Evolutionary conservation across 805 yeast genomes (phyloP), one percentile per base, ranked within the genome.

Genomic region (Yarrowia phangngaensis): DNA sequence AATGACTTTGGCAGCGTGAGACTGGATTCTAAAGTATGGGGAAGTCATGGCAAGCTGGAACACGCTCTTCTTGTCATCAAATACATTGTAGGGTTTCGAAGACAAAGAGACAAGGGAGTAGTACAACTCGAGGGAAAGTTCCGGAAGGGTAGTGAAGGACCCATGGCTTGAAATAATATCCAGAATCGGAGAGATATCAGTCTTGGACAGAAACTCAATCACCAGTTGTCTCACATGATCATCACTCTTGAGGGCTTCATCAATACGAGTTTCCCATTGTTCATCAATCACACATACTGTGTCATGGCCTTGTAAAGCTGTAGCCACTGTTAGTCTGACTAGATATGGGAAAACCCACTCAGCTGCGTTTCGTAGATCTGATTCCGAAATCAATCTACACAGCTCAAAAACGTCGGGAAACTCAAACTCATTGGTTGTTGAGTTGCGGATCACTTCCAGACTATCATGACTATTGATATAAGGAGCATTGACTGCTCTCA

Each of bases 261-360:
- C 86, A 19, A 84, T 57, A 57, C 90, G 71, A 0, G 75, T 65
- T 3, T 70, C 66, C 95, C 95, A 87, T 45, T 82, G 81, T 53
- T 81, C 82, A 60, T 87, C 95, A 16, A 73, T 66, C 0, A 75
- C 76, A 36, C 85, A 62, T 2, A 80, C 79, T 0, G 88, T 79
- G 0, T 63, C 55, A 12, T 71, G 66, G 0, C 69, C 75, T n/a
- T 60, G 56, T 1, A 78, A 64, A 0, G 92, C 75, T 53, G 83
- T 76, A 75, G 84, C 81, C 0, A 82, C 79, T 15, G 87, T 60
- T 8, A 79, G 70, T 51, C 78, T 76, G 20, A 80, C 69, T 0
- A 72, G 62, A 17, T 20, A 30, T 3, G 48, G 48, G 60, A 83
- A 86, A 31, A 68, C 62, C 11, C 79, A 63, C 0, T 79, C 79